A percentile compares a stretch with the other conserved stretches of the same genome.
Conservation (phyloP, 2,329 filamentous ascomycete species). For the Pseudofabraea citricarpa region DNA sequence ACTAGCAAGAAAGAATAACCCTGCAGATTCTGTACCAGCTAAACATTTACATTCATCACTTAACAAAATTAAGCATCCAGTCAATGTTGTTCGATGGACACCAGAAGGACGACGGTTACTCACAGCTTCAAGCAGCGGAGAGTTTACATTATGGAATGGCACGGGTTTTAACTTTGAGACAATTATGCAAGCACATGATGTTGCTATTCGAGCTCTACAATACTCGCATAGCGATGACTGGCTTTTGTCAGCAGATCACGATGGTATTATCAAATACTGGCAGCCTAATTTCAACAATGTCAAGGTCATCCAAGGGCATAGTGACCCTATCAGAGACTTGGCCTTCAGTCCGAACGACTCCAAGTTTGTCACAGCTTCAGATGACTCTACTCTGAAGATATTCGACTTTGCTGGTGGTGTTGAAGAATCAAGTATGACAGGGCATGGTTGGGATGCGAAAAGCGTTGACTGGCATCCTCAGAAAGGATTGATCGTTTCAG, state of each 20-base stretch:
- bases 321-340: constrained; percentile 83
- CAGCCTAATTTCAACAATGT: constrained; percentile 99
- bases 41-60: constrained; percentile 96
- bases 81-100: constrained; percentile 97
- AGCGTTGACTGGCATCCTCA: constrained; percentile 96
- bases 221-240: constrained; percentile 97
- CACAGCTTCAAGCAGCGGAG: constrained; percentile 91
- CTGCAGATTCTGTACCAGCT: constrained; percentile 86
- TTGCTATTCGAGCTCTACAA: constrained; percentile 72
- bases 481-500: constrained; percentile 90
- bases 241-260: constrained; percentile 92
- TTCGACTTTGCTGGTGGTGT: constrained; percentile 89
- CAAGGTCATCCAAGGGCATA: constrained; percentile 86
- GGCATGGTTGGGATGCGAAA: constrained; percentile 98
- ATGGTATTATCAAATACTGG: constrained; percentile 96
- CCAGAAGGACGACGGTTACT: constrained; percentile 88
- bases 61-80: constrained; percentile 96
- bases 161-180: constrained; percentile 99
- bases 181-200: constrained; percentile 96
- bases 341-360: constrained; percentile 91
- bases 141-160: constrained; percentile 98
- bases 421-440: constrained; percentile 77
- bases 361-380: constrained; percentile 94
- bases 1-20: constrained; percentile 64
- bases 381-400: constrained; percentile 90